Percentiles rank a stretch among this genome's conserved stretches.
Conservation (phyloP, 495 filamentous ascomycete genomes). For the Lichenothelia convexa region DNA sequence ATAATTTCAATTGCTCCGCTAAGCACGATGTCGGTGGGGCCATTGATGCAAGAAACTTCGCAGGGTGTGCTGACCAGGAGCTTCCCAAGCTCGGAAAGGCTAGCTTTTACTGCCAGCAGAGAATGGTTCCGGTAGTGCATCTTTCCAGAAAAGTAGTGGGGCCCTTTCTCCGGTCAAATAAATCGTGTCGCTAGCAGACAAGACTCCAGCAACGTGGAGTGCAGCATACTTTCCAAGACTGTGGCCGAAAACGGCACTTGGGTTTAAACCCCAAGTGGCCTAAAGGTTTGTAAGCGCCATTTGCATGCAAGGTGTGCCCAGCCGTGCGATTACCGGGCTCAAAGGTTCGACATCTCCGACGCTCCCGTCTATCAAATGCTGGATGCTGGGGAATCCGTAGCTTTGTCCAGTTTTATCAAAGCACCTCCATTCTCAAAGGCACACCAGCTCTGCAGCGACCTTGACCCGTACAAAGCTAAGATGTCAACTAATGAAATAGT, state of each 20-base stretch:
- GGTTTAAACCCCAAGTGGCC: constrained; percentile 19
- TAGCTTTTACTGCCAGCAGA: constrained; percentile 31
- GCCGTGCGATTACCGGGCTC: constrained; percentile 16
- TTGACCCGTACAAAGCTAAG: constrained; percentile 1
- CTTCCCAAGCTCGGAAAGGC: constrained; percentile 14
- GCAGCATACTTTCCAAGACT: constrained; percentile 31
- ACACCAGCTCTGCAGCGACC: constrained; percentile 1
- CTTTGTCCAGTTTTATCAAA: neutral
- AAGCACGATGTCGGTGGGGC: constrained; percentile 30
- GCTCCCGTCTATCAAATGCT: constrained; percentile 1
- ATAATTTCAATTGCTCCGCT: constrained; percentile 24
- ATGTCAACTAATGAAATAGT: neutral
- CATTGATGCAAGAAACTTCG: constrained; percentile 37
- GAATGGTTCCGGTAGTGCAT: constrained; percentile 21
- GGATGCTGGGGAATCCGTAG: constrained; percentile 5
- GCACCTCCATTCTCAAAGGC: constrained; percentile 2
- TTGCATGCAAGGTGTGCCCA: constrained; percentile 18
- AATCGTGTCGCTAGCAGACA: constrained; percentile 21
- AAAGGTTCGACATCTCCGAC: no score
- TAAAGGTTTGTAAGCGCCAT: constrained; percentile 22
- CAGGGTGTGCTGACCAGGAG: constrained; percentile 13
- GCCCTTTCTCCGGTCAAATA: constrained; percentile 22
- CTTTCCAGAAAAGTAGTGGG: constrained; percentile 15
- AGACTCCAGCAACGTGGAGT: constrained; percentile 22
- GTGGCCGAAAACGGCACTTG: constrained; percentile 24